Evolutionary conservation across 352 stramenopile species (phyloP).

Genomic region (Lagenidium sp.): DNA sequence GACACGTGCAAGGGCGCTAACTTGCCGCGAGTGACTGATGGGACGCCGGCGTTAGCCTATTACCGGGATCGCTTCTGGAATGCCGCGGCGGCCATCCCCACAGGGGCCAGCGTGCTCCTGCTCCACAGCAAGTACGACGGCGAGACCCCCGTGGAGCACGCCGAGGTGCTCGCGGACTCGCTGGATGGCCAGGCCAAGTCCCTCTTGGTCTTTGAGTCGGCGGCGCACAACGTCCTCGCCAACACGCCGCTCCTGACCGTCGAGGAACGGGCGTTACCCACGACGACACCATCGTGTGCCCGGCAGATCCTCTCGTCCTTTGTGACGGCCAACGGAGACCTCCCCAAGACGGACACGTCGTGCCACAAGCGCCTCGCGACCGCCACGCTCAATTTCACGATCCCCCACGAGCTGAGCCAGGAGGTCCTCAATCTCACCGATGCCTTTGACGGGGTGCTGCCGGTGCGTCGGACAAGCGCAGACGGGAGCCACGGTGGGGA

Average conservation of each 20-base stretch:
- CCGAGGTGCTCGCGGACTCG: slow-evolving; percentile 24
- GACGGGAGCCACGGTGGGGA: not conserved
- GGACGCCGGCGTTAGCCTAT: slow-evolving; percentile 24
- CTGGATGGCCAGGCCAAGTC: slow-evolving; percentile 31
- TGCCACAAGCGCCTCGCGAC: slow-evolving; percentile 30
- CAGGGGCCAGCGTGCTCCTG: slow-evolving; percentile 38
- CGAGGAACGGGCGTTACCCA: slow-evolving; percentile 5
- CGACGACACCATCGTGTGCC: slow-evolving; percentile 30
- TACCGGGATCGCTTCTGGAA: slow-evolving; percentile 20
- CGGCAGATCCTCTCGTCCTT: slow-evolving; percentile 53
- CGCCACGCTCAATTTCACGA: slow-evolving; percentile 18
- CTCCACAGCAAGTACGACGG: slow-evolving; percentile 37
- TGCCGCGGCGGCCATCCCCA: slow-evolving; percentile 15
- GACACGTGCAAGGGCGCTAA: slow-evolving; percentile 21
- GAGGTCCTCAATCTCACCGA: slow-evolving; percentile 37
- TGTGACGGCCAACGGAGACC: slow-evolving; percentile 25
- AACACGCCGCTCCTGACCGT: slow-evolving; percentile 6
- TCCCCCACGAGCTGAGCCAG: slow-evolving; percentile 20
- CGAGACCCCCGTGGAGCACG: slow-evolving; percentile 29
- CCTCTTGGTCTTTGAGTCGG: slow-evolving; percentile 27
- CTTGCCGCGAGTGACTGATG: not conserved
- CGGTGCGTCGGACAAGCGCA: not conserved
- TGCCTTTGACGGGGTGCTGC: slow-evolving; percentile 31
- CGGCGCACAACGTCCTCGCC: slow-evolving; percentile 31
- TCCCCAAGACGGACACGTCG: slow-evolving; percentile 39